Evolutionary conservation across 805 yeast species (phyloP), one percentile per base, ranked within the genome.

Genomic region (Suhomyces prunicola): DNA sequence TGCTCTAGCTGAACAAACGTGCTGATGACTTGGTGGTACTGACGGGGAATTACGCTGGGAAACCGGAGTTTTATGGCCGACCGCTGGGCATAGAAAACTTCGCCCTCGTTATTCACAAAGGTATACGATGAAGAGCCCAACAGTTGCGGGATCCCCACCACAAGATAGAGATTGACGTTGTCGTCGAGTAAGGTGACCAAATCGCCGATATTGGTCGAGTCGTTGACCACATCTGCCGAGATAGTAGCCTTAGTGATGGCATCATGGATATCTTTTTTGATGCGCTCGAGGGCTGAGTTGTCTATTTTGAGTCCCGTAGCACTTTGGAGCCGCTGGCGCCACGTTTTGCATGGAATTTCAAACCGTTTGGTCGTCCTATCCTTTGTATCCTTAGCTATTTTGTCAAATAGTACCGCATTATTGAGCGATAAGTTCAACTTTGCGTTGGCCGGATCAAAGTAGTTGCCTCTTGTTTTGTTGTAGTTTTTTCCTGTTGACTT

Each of bases 51-150:
- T 1, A 82, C 75, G 5, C 66, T 60, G 1, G 92, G 91, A 9
- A 87, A 70, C 46, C 90, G 71, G 29, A 81, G 60, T 36, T 72
- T 70, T 50, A 86, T 75, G 13, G 68, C 65, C 17, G 71, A 64
- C 52, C 76, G 78, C 10, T 79, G 70, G 24, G 60, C 67, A 67
- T 79, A 85, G 2, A 70, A 59, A 13, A 87, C 66, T 45, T 78
- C 82, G 8, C 94, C 94, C 52, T 78, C 78, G 29, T 76, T 73
- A 50, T 80, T 78, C 48, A 84, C 71, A 54, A 84, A 76, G 0
- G 88, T 80, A 58, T 81, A 86, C 31, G 84, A 68, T 24, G 82
- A 80, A 46, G 84, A 85, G 15, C 71, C 70, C 2, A 79, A 63
- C 5, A 70, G 63, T 5, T 62, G 57, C 0, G 92, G 92, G 24